A percentile compares a stretch with the other conserved stretches of the same genome.
Evolutionary conservation across 352 stramenopile genomes (phyloP).

Genomic region (Thalassiosira mediterranea): DNA sequence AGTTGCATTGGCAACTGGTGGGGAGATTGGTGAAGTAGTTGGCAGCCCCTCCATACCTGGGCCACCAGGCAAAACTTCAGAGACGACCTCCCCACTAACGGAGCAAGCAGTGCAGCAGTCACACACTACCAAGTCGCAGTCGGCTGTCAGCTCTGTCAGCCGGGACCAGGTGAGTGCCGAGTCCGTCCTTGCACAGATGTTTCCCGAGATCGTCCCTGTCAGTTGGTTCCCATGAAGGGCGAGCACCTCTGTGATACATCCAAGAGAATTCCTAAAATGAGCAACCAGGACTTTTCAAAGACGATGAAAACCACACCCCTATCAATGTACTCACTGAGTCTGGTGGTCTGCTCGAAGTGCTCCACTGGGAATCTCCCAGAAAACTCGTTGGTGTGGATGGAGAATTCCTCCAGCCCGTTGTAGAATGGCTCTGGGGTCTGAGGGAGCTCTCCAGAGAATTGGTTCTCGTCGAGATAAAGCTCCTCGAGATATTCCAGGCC

Average conservation of each 20-base stretch:
- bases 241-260: slow-evolving; percentile 33
- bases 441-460: slow-evolving; percentile 38
- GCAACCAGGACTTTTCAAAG: no score
- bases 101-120: slow-evolving; percentile 45
- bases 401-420: slow-evolving; percentile 56
- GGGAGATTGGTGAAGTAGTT: no score
- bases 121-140: slow-evolving; percentile 49
- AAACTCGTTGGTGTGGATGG: slow-evolving; percentile 71
- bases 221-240: slow-evolving; percentile 45
- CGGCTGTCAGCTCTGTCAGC: slow-evolving; percentile 34
- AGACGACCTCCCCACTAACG: no score
- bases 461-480: slow-evolving; percentile 60
- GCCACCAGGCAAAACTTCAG: no score
- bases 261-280: no score
- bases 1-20: no score
- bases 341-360: slow-evolving; percentile 58
- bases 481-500: slow-evolving; percentile 45
- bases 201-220: slow-evolving; percentile 32
- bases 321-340: slow-evolving; percentile 20
- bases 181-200: slow-evolving; percentile 45
- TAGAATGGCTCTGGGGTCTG: slow-evolving; percentile 44
- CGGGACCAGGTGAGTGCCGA: slow-evolving; percentile 14
- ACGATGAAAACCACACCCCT: no score
- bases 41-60: no score
- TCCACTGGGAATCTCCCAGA: slow-evolving; percentile 67